A percentile compares a stretch with the other conserved stretches of the same genome.
phyloP scores from a whole-genome alignment of 805 yeast species.

The Candida suzukii region DNA sequence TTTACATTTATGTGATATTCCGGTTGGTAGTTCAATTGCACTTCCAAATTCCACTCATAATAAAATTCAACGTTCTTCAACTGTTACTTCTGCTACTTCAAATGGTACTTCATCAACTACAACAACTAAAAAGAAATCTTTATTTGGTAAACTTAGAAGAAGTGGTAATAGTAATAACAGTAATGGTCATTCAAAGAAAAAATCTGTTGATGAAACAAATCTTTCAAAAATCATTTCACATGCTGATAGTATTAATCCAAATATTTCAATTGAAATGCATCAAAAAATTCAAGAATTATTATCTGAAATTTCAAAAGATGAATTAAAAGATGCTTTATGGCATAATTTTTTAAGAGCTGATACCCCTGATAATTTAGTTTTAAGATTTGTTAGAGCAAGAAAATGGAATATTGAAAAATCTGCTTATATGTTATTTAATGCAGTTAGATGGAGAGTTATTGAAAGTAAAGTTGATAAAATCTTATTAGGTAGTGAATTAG shows the following conservation, averaged over 20 bases:
- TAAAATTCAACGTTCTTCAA: conserved; percentile 8
- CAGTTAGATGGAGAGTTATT: conserved; percentile 68
- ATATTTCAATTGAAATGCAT: conserved; percentile 22
- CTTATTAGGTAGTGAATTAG: conserved; percentile 67
- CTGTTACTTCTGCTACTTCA: conserved; percentile 23
- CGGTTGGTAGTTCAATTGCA: conserved; percentile 13
- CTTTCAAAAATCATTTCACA: conserved; percentile 13
- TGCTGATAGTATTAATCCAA: conserved; percentile 19
- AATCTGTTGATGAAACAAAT: conserved; percentile 14
- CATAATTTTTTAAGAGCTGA: conserved; percentile 57
- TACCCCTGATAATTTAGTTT: conserved; percentile 68
- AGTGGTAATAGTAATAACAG: too few species aligned
- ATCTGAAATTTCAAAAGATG: conserved; percentile 43
- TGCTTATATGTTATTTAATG: conserved; percentile 61
- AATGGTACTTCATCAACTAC: conserved; percentile 6
- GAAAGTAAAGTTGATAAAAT: conserved; percentile 56
- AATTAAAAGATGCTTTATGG: conserved; percentile 48
- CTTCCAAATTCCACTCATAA: conserved; percentile 5
- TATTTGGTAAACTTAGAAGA: conserved; percentile 21
- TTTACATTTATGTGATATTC: conserved; percentile 52
- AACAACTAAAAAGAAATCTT: conserved; percentile 21
- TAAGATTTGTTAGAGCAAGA: conserved; percentile 81
- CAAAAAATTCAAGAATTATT: conserved; percentile 40
- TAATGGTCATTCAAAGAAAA: conserved; percentile 17
- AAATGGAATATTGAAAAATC: conserved; percentile 73